Evolutionary conservation across 441 rosid genomes (phyloP).

Genomic region (Croton setiger): DNA sequence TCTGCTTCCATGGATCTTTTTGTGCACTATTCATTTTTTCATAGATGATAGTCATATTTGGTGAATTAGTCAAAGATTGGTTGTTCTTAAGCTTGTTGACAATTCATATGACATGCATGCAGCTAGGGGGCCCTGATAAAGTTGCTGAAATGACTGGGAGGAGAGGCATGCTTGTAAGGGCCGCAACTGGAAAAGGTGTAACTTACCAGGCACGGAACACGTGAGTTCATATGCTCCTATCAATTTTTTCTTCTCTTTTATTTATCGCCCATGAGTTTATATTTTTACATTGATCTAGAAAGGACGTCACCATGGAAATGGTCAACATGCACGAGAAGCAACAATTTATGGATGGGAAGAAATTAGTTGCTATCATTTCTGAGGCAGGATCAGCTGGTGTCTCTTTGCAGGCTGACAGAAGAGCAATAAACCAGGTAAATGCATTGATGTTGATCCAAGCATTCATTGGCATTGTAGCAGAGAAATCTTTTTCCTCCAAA

Average conservation of each 20-base stretch:
- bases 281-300: slow-evolving; percentile 46
- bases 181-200: slow-evolving; percentile 93
- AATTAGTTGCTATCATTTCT: slow-evolving; percentile 92
- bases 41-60: neutral
- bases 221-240: slow-evolving; percentile 44
- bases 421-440: slow-evolving; percentile 84
- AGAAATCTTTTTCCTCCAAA: neutral
- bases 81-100: slow-evolving; percentile 16
- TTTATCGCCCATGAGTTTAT: slow-evolving; percentile 25
- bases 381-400: slow-evolving; percentile 99
- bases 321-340: slow-evolving; percentile 99
- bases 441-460: slow-evolving; percentile 12
- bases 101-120: slow-evolving; percentile 27
- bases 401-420: slow-evolving; percentile 97
- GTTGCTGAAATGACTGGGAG: slow-evolving; percentile 99
- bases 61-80: neutral
- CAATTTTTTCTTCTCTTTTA: slow-evolving; percentile 12
- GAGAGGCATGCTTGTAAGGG: slow-evolving; percentile 99
- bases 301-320: slow-evolving; percentile 98
- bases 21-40: slow-evolving; percentile 1
- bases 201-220: slow-evolving; percentile 97
- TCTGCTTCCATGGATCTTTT: neutral
- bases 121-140: slow-evolving; percentile 99
- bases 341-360: slow-evolving; percentile 98
- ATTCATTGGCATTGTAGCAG: neutral